phyloP scores from a whole-genome alignment of 768 basidiomycete genomes.

The Tulasnella sp. region DNA sequence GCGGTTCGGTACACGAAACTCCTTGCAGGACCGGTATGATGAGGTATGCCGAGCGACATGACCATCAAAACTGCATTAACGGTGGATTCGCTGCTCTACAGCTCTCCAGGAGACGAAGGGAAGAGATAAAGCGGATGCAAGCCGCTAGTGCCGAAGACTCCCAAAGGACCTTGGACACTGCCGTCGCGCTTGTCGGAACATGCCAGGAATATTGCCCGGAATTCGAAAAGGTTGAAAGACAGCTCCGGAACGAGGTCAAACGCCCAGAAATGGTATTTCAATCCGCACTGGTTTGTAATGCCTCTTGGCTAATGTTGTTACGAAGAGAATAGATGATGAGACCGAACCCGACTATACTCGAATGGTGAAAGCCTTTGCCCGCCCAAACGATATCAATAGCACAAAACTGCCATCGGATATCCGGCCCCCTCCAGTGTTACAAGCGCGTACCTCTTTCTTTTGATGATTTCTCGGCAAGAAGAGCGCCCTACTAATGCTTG shows the following conservation, averaged over 20 bases:
- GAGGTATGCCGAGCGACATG: not conserved
- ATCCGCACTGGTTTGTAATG: not conserved
- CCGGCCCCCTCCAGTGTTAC: slow-evolving; percentile 78
- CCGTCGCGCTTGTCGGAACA: slow-evolving; percentile 89
- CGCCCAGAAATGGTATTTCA: slow-evolving; percentile 76
- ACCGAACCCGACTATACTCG: slow-evolving; percentile 71
- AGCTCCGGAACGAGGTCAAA: slow-evolving; percentile 82
- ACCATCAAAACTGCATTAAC: not conserved
- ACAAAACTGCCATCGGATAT: slow-evolving; percentile 80
- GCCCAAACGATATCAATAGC: slow-evolving; percentile 86
- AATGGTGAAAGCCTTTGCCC: slow-evolving; percentile 91
- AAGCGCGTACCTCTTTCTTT: slow-evolving; percentile 44
- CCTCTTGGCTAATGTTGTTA: not conserved
- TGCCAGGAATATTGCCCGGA: slow-evolving; percentile 93
- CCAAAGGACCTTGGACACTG: slow-evolving; percentile 77
- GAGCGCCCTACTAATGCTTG: slow-evolving; percentile 27
- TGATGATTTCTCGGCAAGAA: not conserved
- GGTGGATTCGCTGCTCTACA: slow-evolving; percentile 34
- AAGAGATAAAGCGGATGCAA: slow-evolving; percentile 69
- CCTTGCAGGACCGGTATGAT: slow-evolving; percentile 9
- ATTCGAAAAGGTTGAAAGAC: slow-evolving; percentile 87
- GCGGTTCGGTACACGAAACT: not conserved
- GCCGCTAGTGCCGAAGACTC: slow-evolving; percentile 82
- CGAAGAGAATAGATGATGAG: slow-evolving; percentile 62
- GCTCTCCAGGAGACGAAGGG: slow-evolving; percentile 71